A percentile compares a stretch with the other conserved stretches of the same genome.
These are phyloP conservation scores for Blastocystis sp. DNA, from an alignment of 352 stramenopile genomes.

Conservation along the genomic window DNA sequence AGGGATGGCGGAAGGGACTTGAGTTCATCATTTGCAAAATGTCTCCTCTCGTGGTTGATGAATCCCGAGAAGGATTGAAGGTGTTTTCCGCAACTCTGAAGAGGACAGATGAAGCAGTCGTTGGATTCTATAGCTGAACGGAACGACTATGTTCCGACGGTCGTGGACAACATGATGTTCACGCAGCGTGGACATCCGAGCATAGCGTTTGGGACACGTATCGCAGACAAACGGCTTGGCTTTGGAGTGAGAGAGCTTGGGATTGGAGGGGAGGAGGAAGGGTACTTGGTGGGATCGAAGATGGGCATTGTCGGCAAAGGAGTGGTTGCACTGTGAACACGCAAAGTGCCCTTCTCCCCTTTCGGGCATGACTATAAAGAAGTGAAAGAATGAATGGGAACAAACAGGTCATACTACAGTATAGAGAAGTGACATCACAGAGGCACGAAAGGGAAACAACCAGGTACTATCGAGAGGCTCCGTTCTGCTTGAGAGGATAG, in stretches of 20 bases:
- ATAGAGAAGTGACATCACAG: neutral
- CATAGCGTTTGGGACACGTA: neutral
- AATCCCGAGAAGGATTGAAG: slow-evolving; percentile 5
- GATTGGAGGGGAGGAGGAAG: neutral
- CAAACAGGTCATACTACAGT: neutral
- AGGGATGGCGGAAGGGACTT: too few relatives aligned
- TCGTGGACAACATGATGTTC: neutral
- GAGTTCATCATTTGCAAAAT: too few relatives aligned
- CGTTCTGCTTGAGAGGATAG: neutral
- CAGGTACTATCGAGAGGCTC: neutral
- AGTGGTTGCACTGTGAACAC: neutral
- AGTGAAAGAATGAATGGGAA: neutral
- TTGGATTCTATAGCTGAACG: neutral
- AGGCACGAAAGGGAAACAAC: neutral
- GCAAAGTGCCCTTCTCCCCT: neutral
- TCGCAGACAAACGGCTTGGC: neutral
- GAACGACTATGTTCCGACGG: neutral
- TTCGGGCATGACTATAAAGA: neutral
- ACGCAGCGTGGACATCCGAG: neutral
- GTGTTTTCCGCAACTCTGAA: slow-evolving; percentile 40
- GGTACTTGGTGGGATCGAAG: neutral
- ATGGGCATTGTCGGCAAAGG: neutral
- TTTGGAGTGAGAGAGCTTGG: neutral
- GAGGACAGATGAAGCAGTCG: slow-evolving; percentile 9
- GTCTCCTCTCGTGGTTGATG: neutral